These are phyloP conservation scores for Setaria viridis DNA, from an alignment of 202 grass and related monocot species.

Conservation along the genomic window DNA sequence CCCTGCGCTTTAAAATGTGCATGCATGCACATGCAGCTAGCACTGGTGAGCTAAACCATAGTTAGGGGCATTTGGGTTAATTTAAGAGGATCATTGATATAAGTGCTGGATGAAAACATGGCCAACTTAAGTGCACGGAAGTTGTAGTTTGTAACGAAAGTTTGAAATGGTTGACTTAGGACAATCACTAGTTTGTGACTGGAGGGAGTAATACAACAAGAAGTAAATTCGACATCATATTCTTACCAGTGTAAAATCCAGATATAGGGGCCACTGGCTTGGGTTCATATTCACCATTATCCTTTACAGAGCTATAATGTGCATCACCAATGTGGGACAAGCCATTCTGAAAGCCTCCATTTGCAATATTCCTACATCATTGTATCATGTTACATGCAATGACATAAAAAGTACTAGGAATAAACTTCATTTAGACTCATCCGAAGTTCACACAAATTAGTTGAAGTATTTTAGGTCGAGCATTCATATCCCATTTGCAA, in stretches of 20 bases:
- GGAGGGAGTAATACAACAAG: background rate
- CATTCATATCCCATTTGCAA: background rate
- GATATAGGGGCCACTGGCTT: conserved; percentile 62
- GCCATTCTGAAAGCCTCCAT: conserved; percentile 54
- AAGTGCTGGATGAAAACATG: background rate
- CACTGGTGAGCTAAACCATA: background rate
- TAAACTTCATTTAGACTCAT: background rate
- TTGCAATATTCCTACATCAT: conserved; percentile 61
- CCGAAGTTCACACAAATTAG: conserved; percentile 10
- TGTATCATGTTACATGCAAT: conserved; percentile 20
- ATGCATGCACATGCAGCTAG: background rate
- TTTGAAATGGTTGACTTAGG: background rate
- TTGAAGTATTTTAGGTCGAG: conserved; percentile 11
- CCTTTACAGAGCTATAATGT: conserved; percentile 47
- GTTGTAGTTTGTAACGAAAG: background rate
- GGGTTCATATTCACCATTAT: conserved; percentile 50
- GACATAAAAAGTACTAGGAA: background rate
- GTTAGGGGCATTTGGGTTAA: background rate
- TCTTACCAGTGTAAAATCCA: conserved; percentile 72
- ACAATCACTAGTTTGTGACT: background rate
- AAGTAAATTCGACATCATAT: background rate
- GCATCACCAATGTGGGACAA: conserved; percentile 24
- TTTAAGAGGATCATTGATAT: background rate
- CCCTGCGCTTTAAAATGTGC: background rate
- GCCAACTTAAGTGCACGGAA: background rate